A percentile compares a stretch with the other conserved stretches of the same genome.
Conservation (phyloP, 371 early-diverging fungal genomes). For the Sporodiniella umbellata region DNA sequence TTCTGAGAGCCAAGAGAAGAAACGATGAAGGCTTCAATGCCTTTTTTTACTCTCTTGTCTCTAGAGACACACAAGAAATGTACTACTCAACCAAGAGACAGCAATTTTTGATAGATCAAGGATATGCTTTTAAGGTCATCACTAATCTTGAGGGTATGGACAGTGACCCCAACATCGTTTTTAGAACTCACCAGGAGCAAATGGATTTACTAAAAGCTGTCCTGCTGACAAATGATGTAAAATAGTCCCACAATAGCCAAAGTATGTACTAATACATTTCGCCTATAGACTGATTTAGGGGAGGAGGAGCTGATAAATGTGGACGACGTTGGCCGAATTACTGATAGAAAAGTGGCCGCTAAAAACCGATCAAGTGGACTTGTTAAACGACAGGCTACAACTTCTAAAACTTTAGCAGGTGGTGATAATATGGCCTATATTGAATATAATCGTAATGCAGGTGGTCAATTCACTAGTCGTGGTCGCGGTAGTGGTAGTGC, state of each 20-base stretch:
- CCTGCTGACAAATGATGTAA: constrained; percentile 73
- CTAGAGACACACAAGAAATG: constrained; percentile 99
- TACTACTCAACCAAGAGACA: constrained; percentile 98
- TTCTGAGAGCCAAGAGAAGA: constrained; percentile 97
- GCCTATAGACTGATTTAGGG: constrained; percentile 59
- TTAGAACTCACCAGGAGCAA: constrained; percentile 77
- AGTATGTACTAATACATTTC: neutral
- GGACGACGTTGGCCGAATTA: constrained; percentile 45
- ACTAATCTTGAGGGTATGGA: constrained; percentile 82
- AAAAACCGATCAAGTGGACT: constrained; percentile 27
- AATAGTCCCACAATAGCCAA: constrained; percentile 17
- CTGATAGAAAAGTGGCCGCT: constrained; percentile 40
- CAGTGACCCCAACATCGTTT: constrained; percentile 67
- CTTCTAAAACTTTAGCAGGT: constrained; percentile 81
- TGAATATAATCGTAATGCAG: constrained; percentile 60
- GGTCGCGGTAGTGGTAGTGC: constrained; percentile 35
- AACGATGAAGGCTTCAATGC: constrained; percentile 97
- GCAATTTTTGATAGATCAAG: constrained; percentile 99
- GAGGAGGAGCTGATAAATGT: constrained; percentile 46
- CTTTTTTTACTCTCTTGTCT: constrained; percentile 98
- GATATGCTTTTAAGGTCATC: constrained; percentile 98
- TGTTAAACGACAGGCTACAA: constrained; percentile 53
- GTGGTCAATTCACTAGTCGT: constrained; percentile 40
- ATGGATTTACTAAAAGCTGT: constrained; percentile 89
- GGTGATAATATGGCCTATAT: constrained; percentile 95